These are phyloP conservation scores for Bocquillonia castaneifolia DNA, from an alignment of 441 rosid genomes.

Conservation along the genomic window DNA sequence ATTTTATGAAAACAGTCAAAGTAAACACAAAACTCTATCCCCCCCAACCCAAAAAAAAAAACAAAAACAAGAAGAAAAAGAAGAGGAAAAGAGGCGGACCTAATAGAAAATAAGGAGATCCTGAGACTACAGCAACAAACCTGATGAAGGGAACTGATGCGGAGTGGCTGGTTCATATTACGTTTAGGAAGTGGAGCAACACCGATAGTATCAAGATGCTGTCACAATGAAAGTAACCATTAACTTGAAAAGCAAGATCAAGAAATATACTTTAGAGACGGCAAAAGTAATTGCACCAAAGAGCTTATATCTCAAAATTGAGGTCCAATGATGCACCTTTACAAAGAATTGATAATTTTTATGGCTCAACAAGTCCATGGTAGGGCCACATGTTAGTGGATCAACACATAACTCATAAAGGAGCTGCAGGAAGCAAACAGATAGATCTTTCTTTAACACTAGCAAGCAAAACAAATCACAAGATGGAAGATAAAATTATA, in stretches of 20 bases:
- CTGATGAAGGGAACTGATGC: constrained; percentile 98
- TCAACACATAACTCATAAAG: constrained; percentile 84
- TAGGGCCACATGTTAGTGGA: constrained; percentile 77
- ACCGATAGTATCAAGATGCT: constrained; percentile 86
- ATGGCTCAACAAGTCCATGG: constrained; percentile 78
- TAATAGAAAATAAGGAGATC: constrained; percentile 6
- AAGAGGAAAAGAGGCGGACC: neutral
- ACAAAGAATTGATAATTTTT: constrained; percentile 81
- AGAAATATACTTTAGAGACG: constrained; percentile 10
- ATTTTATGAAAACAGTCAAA: neutral
- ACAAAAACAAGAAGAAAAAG: neutral
- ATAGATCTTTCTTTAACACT: constrained; percentile 6
- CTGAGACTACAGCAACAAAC: constrained; percentile 30
- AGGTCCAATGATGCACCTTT: constrained; percentile 41
- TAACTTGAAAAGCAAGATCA: constrained; percentile 8
- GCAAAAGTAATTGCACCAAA: constrained; percentile 12
- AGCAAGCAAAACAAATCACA: constrained; percentile 7
- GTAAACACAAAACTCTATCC: too few relatives aligned
- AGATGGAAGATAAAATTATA: neutral
- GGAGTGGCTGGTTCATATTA: constrained; percentile 74
- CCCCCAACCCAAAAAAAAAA: neutral
- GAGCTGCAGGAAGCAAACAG: constrained; percentile 49
- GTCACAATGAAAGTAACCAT: constrained; percentile 22
- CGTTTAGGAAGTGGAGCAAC: constrained; percentile 88
- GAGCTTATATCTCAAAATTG: constrained; percentile 13